Conservation (phyloP, 2,329 filamentous ascomycete species). For the Fusarium falciforme region DNA sequence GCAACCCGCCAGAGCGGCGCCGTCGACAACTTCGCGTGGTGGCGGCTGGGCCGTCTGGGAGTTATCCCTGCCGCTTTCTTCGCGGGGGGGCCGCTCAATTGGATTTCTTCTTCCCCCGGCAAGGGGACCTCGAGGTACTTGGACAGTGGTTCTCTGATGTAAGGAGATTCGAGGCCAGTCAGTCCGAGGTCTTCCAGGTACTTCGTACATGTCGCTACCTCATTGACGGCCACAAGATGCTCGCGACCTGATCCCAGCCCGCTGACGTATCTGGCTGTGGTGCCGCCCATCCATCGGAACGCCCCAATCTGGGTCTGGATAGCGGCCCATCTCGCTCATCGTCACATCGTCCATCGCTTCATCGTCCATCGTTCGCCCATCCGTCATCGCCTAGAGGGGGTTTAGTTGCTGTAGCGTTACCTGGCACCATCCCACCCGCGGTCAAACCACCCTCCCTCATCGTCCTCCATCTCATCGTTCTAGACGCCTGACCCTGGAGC, state of each 20-base stretch:
- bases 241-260: slow-evolving; percentile 30
- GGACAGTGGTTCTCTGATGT: slow-evolving; percentile 8
- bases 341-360: slow-evolving; percentile 22
- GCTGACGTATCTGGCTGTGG: slow-evolving; percentile 44
- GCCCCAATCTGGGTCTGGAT: slow-evolving; percentile 35
- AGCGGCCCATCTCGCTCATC: slow-evolving; percentile 38
- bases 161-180: slow-evolving; percentile 5
- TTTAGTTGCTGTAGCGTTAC: slow-evolving; percentile 1
- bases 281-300: slow-evolving; percentile 38
- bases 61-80: slow-evolving; percentile 31
- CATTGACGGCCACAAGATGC: slow-evolving; percentile 9
- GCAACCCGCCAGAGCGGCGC: slow-evolving; percentile 40
- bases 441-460: not conserved
- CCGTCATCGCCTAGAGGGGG: slow-evolving; percentile 9
- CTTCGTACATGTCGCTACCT: slow-evolving; percentile 13
- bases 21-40: slow-evolving; percentile 42
- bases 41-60: slow-evolving; percentile 32
- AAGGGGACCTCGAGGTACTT: slow-evolving; percentile 17
- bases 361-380: slow-evolving; percentile 16
- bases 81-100: slow-evolving; percentile 23
- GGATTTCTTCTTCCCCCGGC: slow-evolving; percentile 1
- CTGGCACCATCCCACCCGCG: not conserved
- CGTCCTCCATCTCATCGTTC: slow-evolving; percentile 19
- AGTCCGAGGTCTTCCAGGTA: slow-evolving; percentile 6
- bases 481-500: slow-evolving; percentile 1